Evolutionary conservation across 495 filamentous ascomycete species (phyloP).

Genomic region (Diplogelasinospora grovesii): DNA sequence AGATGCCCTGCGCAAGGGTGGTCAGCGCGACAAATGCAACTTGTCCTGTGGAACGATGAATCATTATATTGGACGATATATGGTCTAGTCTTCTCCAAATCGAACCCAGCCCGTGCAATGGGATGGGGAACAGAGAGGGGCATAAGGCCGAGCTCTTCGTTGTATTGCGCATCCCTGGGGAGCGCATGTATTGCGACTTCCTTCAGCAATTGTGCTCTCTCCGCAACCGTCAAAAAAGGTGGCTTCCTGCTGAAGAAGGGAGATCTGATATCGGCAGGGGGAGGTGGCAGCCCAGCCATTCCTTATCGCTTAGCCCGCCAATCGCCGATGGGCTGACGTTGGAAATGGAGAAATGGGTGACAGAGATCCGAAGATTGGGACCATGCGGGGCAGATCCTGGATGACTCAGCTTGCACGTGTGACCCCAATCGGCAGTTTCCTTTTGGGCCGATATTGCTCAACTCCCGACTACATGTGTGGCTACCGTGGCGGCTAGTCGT

Average conservation of each 20-base stretch:
- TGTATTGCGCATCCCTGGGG: too few species aligned
- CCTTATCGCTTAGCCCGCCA: conserved; percentile 13
- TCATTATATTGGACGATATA: not conserved
- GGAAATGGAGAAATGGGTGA: conserved; percentile 8
- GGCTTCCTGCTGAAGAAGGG: too few species aligned
- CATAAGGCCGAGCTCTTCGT: too few species aligned
- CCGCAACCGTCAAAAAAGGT: conserved; percentile 3
- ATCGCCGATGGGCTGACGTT: conserved; percentile 21
- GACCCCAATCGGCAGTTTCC: conserved; percentile 9
- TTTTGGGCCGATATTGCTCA: too few species aligned
- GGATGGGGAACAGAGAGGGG: too few species aligned
- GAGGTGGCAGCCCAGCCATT: conserved; percentile 1
- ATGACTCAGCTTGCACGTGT: conserved; percentile 15
- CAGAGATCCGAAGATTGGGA: conserved; percentile 10
- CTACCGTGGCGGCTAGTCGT: conserved; percentile 2
- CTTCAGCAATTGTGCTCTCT: too few species aligned
- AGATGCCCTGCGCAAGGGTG: too few species aligned
- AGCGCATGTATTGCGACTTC: too few species aligned
- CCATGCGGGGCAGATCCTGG: conserved; percentile 9
- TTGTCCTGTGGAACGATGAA: not conserved
- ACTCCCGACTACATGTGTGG: conserved; percentile 13
- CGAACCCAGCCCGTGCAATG: too few species aligned
- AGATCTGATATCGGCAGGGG: conserved; percentile 21
- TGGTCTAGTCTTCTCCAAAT: too few species aligned
- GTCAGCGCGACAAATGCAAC: not conserved